A percentile compares a stretch with the other conserved stretches of the same genome.
phyloP scores from a whole-genome alignment of 2,329 filamentous ascomycete species.

The Akanthomyces lecanii region DNA sequence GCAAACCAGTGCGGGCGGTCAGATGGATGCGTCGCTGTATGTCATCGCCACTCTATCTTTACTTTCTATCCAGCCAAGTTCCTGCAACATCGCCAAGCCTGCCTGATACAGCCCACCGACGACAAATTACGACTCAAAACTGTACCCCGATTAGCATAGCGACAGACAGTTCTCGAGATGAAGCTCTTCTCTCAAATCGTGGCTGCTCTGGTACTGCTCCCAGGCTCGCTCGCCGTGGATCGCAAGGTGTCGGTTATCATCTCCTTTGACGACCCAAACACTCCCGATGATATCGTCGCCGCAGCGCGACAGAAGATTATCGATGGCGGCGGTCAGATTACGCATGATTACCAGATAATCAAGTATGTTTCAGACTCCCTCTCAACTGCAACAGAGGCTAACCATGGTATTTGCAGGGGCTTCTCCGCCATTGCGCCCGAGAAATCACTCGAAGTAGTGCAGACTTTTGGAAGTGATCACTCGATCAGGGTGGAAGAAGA shows the following conservation, averaged over 20 bases:
- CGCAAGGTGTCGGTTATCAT: conserved; percentile 71
- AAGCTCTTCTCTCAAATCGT: conserved; percentile 53
- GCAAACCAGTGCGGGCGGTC: background rate
- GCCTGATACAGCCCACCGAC: background rate
- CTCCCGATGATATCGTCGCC: conserved; percentile 61
- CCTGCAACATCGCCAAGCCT: background rate
- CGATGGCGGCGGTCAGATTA: conserved; percentile 70
- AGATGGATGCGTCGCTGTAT: background rate
- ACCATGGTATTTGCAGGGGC: conserved; percentile 48
- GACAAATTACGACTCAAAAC: background rate
- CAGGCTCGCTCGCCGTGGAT: conserved; percentile 59
- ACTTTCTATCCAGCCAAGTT: background rate
- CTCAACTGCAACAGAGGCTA: background rate
- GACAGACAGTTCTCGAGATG: conserved; percentile 47
- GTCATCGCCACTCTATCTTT: background rate
- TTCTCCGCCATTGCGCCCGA: conserved; percentile 72
- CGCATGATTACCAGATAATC: conserved; percentile 67
- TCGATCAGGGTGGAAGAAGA: conserved; percentile 67
- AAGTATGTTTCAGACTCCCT: conserved; percentile 49
- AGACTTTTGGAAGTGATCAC: conserved; percentile 52
- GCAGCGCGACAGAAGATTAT: conserved; percentile 68
- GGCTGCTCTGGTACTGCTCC: conserved; percentile 52
- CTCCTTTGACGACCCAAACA: conserved; percentile 65
- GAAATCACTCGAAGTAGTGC: conserved; percentile 63
- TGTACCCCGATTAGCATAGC: background rate